A percentile compares a stretch with the other conserved stretches of the same genome.
These are phyloP conservation scores for Conidiobolus incongruus DNA, from an alignment of 371 early-diverging fungal genomes.

Conservation along the genomic window DNA sequence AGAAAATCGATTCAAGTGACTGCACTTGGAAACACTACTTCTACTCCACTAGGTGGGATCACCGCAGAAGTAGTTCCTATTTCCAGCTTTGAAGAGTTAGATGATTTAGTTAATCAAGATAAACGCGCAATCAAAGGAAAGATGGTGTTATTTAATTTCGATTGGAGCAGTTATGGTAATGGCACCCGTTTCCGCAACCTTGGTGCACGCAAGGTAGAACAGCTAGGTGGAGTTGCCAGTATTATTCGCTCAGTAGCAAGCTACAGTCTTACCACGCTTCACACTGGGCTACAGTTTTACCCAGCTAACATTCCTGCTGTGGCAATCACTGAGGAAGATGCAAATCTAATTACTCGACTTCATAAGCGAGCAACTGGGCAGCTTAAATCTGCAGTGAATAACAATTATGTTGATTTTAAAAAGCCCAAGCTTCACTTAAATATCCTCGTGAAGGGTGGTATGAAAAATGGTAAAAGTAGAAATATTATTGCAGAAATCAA, in stretches of 20 bases:
- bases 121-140: constrained; percentile 13
- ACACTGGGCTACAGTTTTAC: constrained; percentile 18
- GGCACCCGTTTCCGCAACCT: constrained; percentile 10
- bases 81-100: constrained; percentile 17
- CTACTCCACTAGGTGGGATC: constrained; percentile 16
- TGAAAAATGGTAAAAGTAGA: constrained; percentile 11
- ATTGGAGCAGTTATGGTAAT: constrained; percentile 12
- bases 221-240: constrained; percentile 18
- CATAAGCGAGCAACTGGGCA: constrained; percentile 13
- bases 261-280: constrained; percentile 15
- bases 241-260: constrained; percentile 23
- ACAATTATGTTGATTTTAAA: constrained; percentile 6
- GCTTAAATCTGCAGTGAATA: not conserved
- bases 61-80: constrained; percentile 21
- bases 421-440: constrained; percentile 16
- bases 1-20: constrained; percentile 15
- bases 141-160: constrained; percentile 20
- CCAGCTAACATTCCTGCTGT: constrained; percentile 19
- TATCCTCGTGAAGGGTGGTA: constrained; percentile 13
- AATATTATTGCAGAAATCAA: constrained; percentile 25
- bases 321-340: constrained; percentile 22
- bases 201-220: constrained; percentile 20
- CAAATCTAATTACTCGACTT: constrained; percentile 18
- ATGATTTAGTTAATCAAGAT: no score
- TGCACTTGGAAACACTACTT: constrained; percentile 20